Evolutionary conservation across 805 yeast species (phyloP).

Genomic region (Candida dajiaensis): DNA sequence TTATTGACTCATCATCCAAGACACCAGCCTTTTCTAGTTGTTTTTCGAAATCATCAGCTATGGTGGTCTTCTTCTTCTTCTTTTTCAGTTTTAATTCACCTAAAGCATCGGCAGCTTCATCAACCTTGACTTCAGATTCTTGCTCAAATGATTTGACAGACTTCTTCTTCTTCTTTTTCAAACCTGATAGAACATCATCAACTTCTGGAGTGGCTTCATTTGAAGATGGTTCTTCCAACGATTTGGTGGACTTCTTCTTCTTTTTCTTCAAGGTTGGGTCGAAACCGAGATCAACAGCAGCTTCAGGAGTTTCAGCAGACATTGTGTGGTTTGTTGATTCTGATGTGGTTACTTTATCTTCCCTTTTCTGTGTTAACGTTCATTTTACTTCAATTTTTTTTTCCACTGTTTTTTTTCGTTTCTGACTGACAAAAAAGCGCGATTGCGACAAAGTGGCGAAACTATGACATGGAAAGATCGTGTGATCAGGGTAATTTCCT

Average conservation of each 20-base stretch:
- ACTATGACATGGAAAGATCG: background rate
- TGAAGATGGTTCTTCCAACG: slow-evolving; percentile 29
- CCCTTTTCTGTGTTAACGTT: background rate
- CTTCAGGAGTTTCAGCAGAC: slow-evolving; percentile 23
- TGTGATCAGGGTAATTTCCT: background rate
- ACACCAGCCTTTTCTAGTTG: slow-evolving; percentile 89
- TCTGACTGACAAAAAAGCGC: background rate
- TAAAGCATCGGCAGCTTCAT: slow-evolving; percentile 52
- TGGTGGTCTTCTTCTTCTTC: slow-evolving; percentile 70
- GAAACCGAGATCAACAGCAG: slow-evolving; percentile 44
- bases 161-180: slow-evolving; percentile 85
- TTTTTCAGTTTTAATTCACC: slow-evolving; percentile 72
- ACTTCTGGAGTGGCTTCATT: slow-evolving; percentile 39
- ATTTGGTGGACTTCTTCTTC: slow-evolving; percentile 59
- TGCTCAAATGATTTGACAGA: slow-evolving; percentile 31
- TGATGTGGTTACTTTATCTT: background rate
- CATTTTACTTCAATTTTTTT: background rate
- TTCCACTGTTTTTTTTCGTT: background rate
- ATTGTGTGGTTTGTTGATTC: slow-evolving; percentile 1
- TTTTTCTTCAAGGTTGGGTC: slow-evolving; percentile 75
- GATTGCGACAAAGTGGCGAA: background rate
- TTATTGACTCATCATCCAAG: slow-evolving; percentile 32
- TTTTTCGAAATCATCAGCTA: slow-evolving; percentile 78
- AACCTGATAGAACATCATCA: slow-evolving; percentile 68
- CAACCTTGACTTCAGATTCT: slow-evolving; percentile 27